A percentile compares a stretch with the other conserved stretches of the same genome.
Conservation (phyloP, 805 yeast genomes). For the Ascoidea rubescens region DNA sequence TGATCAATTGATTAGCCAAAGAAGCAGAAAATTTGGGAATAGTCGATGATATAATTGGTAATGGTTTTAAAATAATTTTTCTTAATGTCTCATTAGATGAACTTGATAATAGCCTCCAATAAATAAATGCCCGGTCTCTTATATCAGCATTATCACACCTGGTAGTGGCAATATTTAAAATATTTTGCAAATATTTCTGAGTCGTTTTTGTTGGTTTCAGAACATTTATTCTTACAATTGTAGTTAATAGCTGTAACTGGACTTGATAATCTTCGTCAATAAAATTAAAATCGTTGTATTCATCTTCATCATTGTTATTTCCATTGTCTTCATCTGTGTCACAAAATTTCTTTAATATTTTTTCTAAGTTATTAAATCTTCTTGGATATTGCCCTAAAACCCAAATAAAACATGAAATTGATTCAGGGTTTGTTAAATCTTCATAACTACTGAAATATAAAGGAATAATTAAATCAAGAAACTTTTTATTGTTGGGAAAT, state of each 20-base stretch:
- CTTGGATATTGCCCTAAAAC: constrained; percentile 57
- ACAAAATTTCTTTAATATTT: constrained; percentile 13
- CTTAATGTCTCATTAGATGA: constrained; percentile 27
- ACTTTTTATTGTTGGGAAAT: constrained; percentile 36
- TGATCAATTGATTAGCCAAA: constrained; percentile 50
- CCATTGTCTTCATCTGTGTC: constrained; percentile 1
- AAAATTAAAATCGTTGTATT: constrained; percentile 20
- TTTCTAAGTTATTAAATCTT: constrained; percentile 39
- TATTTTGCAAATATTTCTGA: constrained; percentile 36
- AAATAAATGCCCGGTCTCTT: constrained; percentile 66
- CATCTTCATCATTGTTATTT: neutral
- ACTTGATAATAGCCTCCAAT: constrained; percentile 63
- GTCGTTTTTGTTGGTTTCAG: constrained; percentile 18
- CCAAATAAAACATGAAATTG: constrained; percentile 47
- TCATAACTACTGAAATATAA: constrained; percentile 35
- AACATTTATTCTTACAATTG: constrained; percentile 44
- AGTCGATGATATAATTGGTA: constrained; percentile 63
- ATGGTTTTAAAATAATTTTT: constrained; percentile 40
- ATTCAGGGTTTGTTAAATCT: constrained; percentile 33
- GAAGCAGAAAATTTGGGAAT: constrained; percentile 59
- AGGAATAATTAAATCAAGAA: constrained; percentile 38
- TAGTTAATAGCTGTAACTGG: constrained; percentile 44
- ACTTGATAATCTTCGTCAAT: constrained; percentile 44
- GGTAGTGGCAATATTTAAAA: constrained; percentile 49
- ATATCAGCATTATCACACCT: constrained; percentile 62